These are phyloP conservation scores for Trametes sp. DNA, from an alignment of 1,284 basidiomycete genomes.

Conservation along the genomic window DNA sequence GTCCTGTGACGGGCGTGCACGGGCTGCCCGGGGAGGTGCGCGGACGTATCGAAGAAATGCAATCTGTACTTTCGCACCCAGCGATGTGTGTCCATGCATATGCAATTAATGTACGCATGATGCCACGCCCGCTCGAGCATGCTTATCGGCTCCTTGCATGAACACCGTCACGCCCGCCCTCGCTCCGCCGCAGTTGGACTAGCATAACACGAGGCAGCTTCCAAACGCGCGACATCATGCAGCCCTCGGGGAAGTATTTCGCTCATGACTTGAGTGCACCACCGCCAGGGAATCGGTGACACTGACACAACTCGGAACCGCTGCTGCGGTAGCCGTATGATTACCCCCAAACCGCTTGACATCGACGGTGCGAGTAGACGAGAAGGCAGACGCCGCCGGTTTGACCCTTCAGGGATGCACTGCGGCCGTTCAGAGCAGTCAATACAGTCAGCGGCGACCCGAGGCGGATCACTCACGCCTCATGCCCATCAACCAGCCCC, in stretches of 20 bases:
- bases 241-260: constrained; percentile 1
- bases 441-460: constrained; percentile 1
- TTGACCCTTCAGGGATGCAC: not conserved
- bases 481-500: constrained; percentile 2
- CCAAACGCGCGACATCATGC: no score
- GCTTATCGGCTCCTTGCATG: not conserved
- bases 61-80: constrained; percentile 16
- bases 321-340: not conserved
- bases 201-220: constrained; percentile 26
- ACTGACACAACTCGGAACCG: not conserved
- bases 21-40: not conserved
- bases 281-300: not conserved
- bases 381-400: no score
- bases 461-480: constrained; percentile 2
- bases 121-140: constrained; percentile 1
- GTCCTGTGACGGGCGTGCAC: constrained; percentile 4
- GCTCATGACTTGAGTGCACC: no score
- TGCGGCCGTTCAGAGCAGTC: not conserved
- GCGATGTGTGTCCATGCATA: constrained; percentile 10
- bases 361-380: no score
- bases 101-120: not conserved
- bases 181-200: constrained; percentile 18
- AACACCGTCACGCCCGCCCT: not conserved
- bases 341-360: no score
- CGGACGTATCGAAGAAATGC: constrained; percentile 1